Conservation (phyloP, 192 early-diverging fungal species). For the Backusella parvicylindrica region DNA sequence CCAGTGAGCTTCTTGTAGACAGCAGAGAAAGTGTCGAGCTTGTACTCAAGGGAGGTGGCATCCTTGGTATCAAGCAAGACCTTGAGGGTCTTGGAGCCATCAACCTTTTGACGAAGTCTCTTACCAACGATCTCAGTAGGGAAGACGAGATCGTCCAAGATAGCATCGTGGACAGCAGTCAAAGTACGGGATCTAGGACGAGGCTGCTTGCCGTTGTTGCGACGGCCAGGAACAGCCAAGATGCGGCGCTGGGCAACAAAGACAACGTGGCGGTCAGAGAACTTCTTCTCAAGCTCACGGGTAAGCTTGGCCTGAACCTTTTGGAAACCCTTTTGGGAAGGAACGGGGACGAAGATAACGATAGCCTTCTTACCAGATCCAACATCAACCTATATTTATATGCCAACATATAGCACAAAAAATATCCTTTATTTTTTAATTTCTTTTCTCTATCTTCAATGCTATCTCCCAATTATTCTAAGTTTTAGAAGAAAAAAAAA, state of each 20-base stretch:
- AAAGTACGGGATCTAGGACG: conserved; percentile 95
- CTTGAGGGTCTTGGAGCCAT: conserved; percentile 94
- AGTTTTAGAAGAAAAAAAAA: too few relatives aligned
- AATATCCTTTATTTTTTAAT: background rate
- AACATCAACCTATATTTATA: conserved; percentile 67
- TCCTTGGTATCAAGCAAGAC: conserved; percentile 97
- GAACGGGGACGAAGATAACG: conserved; percentile 96
- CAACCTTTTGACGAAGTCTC: conserved; percentile 94
- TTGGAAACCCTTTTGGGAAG: conserved; percentile 92
- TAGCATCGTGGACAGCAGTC: conserved; percentile 91
- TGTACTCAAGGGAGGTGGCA: conserved; percentile 95
- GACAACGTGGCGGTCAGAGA: conserved; percentile 98
- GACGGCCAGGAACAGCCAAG: conserved; percentile 90
- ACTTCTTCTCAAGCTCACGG: conserved; percentile 99
- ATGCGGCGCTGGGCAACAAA: conserved; percentile 77
- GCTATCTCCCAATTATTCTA: too few relatives aligned
- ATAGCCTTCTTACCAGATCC: conserved; percentile 95
- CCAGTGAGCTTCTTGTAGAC: conserved; percentile 94
- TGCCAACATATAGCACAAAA: background rate
- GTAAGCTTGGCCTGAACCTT: conserved; percentile 91
- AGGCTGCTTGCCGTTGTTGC: conserved; percentile 72
- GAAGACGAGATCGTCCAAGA: conserved; percentile 97
- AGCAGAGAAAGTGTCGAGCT: conserved; percentile 95
- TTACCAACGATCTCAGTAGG: conserved; percentile 99
- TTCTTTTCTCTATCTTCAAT: too few relatives aligned